Evolutionary conservation across 495 filamentous ascomycete genomes (phyloP).

Genomic region (Hypoxylon rickii): DNA sequence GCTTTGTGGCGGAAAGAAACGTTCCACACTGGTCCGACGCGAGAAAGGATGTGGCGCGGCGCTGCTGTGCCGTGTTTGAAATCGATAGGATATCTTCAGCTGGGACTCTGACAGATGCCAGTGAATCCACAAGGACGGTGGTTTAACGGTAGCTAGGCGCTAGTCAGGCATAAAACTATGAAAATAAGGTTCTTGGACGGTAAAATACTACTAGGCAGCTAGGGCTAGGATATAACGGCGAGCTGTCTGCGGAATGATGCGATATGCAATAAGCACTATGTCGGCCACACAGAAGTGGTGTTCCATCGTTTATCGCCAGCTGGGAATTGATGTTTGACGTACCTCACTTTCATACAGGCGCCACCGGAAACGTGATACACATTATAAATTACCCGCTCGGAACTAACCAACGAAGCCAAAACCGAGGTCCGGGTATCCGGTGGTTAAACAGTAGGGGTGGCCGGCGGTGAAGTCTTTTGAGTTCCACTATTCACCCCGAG

Average conservation of each 20-base stretch:
- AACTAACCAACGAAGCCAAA: slow-evolving; percentile 21
- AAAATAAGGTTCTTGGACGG: no score
- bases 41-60: slow-evolving; percentile 32
- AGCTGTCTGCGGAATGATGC: slow-evolving; percentile 13
- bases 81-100: slow-evolving; percentile 17
- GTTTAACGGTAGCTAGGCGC: slow-evolving; percentile 5
- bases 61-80: slow-evolving; percentile 16
- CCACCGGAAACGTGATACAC: slow-evolving; percentile 6
- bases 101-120: slow-evolving; percentile 3
- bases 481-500: slow-evolving; percentile 20
- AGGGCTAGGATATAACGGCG: slow-evolving; percentile 11
- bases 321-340: slow-evolving; percentile 5
- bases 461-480: slow-evolving; percentile 25
- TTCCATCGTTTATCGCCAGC: slow-evolving; percentile 19
- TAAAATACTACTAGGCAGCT: slow-evolving; percentile 17
- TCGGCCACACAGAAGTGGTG: slow-evolving; percentile 15
- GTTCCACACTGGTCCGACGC: slow-evolving; percentile 31
- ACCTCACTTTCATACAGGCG: slow-evolving; percentile 15
- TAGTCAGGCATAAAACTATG: no score
- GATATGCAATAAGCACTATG: slow-evolving; percentile 32
- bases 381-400: slow-evolving; percentile 20
- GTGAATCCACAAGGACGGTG: slow-evolving; percentile 13
- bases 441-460: slow-evolving; percentile 7
- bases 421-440: slow-evolving; percentile 15
- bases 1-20: slow-evolving; percentile 27